Evolutionary conservation across 257 asterid species (phyloP).

Genomic region (Solanum neorickii): DNA sequence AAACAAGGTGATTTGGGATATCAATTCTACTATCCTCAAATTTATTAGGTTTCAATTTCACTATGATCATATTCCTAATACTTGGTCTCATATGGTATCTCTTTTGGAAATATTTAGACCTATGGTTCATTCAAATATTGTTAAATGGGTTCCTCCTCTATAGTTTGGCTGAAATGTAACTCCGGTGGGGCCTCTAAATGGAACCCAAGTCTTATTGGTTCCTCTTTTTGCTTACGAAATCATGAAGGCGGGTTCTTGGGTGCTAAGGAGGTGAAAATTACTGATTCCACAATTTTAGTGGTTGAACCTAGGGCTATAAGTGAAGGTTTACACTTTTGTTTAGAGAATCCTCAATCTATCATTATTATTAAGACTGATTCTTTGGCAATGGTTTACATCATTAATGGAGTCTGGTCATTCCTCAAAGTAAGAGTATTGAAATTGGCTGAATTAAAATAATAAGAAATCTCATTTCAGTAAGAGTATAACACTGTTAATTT

Average conservation of each 20-base stretch:
- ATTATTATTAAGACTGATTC: neutral
- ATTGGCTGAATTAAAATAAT: neutral
- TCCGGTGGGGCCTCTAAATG: neutral
- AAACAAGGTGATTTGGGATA: neutral
- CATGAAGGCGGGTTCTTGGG: neutral
- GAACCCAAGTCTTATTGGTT: neutral
- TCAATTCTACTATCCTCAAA: neutral
- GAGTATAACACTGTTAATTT: no score
- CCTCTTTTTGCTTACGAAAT: neutral
- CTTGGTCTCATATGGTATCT: neutral
- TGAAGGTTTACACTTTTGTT: neutral
- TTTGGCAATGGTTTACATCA: neutral
- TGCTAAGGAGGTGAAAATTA: neutral
- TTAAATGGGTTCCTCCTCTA: neutral
- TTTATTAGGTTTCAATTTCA: neutral
- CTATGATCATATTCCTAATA: neutral
- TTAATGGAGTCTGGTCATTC: neutral
- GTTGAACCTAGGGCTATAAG: neutral
- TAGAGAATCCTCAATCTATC: neutral
- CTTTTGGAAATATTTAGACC: neutral
- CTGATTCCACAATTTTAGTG: neutral
- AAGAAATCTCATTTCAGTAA: neutral
- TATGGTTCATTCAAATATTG: neutral
- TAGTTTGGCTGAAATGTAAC: neutral
- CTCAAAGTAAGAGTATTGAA: neutral